Conservation (phyloP, 2,329 filamentous ascomycete species). For the Furcasterigmium furcatum region DNA sequence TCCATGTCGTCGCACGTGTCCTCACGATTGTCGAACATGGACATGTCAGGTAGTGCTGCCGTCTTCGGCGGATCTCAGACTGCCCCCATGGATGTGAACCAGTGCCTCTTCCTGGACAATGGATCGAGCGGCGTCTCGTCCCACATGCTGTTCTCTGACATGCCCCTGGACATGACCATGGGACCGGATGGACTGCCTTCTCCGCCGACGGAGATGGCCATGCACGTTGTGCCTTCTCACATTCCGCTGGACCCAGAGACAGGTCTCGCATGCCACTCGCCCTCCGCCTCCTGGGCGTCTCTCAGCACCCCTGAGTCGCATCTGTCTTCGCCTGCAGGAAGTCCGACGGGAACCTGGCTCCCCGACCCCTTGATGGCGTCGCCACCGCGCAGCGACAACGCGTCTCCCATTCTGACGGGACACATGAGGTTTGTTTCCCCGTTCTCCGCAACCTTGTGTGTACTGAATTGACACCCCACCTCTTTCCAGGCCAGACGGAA, state of each 20-base stretch:
- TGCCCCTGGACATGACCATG: slow-evolving; percentile 42
- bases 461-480: background rate
- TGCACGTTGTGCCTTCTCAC: slow-evolving; percentile 55
- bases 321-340: slow-evolving; percentile 9
- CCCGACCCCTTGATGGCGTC: slow-evolving; percentile 34
- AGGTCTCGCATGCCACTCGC: slow-evolving; percentile 44
- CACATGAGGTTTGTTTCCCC: slow-evolving; percentile 21
- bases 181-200: slow-evolving; percentile 39
- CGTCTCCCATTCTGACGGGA: slow-evolving; percentile 45
- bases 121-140: slow-evolving; percentile 42
- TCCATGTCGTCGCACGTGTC: slow-evolving; percentile 46
- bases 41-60: slow-evolving; percentile 48
- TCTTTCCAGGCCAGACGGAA: slow-evolving; percentile 31
- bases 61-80: slow-evolving; percentile 36
- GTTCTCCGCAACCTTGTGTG: slow-evolving; percentile 24
- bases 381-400: slow-evolving; percentile 42
- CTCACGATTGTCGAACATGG: slow-evolving; percentile 47
- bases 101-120: slow-evolving; percentile 48
- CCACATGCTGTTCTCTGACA: slow-evolving; percentile 48
- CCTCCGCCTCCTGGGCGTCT: slow-evolving; percentile 42
- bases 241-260: slow-evolving; percentile 52
- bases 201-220: slow-evolving; percentile 35
- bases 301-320: slow-evolving; percentile 16
- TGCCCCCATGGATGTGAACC: slow-evolving; percentile 41
- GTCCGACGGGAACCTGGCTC: slow-evolving; percentile 15